Base-by-base conservation (phyloP, 495 filamentous ascomycete genomes). In the Hypoxylon crocopeplum region DNA sequence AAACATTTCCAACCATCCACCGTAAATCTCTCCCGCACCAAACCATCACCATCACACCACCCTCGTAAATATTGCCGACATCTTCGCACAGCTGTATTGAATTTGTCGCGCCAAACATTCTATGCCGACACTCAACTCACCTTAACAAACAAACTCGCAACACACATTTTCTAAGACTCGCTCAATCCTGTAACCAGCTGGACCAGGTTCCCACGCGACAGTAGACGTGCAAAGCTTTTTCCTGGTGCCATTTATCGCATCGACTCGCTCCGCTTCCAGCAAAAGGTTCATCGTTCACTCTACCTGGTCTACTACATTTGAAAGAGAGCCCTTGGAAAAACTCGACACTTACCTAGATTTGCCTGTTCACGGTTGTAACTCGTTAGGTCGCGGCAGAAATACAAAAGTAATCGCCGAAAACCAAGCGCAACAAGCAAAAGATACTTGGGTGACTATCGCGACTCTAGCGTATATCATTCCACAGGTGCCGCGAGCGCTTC, bases 361-460 rank as follows among this genome's bases (percentile, higher is more conserved):
- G 55, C 44, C 45, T 33, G 24, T 64, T 59, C 37, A 59, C 54
- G 56, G 16, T 49, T 64, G 61, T 64, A 64, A 59, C 61, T 64
- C 21, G 45, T 56, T 59, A 64, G 61, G 61, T 56, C 56, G 61
- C 49, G 48, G 24, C 61, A 64, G n/a, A 45, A 58, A 37, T 25
- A 64, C 46, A 54, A 48, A 63, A 63, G 55, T 59, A 64, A 59
- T 59, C 61, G 12, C 54, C 60, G 49, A 17, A 59, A 32, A 41
- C 13, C 33, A 49, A 54, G 44, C n/a, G 21, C 30, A 46, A 8
- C 5, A 38, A 13, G 17, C 10, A 34, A 38, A 38, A 38, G 34
- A 50, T 54, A 53, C 52, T 62, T 48, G 61, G 54, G 61, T 64
- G 56, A 61, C 58, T 56, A 56, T 62, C 30, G 51, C 62, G 62